Evolutionary conservation across 306 rosid species (phyloP).

Genomic region (Alnus glutinosa): DNA sequence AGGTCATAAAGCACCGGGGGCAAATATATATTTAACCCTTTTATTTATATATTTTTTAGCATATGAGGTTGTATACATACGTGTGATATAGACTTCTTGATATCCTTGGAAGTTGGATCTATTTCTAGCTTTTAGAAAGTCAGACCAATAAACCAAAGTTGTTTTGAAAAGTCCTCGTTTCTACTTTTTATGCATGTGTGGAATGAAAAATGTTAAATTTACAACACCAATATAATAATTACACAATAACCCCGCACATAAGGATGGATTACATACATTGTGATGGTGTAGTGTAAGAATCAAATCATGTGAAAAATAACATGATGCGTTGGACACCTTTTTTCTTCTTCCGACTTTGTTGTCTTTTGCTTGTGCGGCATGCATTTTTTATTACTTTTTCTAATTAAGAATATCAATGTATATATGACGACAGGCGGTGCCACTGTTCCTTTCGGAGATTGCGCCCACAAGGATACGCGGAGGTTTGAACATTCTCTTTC

Average conservation of each 20-base stretch:
- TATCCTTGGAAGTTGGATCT: background rate
- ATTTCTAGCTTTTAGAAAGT: too few relatives aligned
- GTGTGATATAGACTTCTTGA: conserved; percentile 11
- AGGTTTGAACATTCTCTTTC: conserved; percentile 79
- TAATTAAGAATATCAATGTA: background rate
- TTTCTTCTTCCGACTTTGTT: background rate
- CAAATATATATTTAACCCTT: too few relatives aligned
- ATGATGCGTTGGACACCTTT: conserved; percentile 22
- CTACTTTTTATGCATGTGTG: background rate
- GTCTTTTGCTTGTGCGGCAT: background rate
- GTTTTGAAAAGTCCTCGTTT: background rate
- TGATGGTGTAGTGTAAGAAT: too few relatives aligned
- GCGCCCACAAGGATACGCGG: conserved; percentile 98
- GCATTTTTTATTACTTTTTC: conserved; percentile 12
- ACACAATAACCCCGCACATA: too few relatives aligned
- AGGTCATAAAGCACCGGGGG: too few relatives aligned
- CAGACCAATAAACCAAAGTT: too few relatives aligned
- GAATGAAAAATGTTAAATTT: too few relatives aligned
- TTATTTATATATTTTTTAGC: conserved; percentile 16
- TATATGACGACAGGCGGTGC: conserved; percentile 70
- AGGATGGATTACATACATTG: background rate
- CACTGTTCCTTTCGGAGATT: conserved; percentile 84
- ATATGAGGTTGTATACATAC: conserved; percentile 25
- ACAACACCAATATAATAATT: too few relatives aligned
- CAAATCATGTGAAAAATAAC: background rate